Conservation (phyloP, 225 moss, liverwort and hornwort species). For the Neckera pumila region DNA sequence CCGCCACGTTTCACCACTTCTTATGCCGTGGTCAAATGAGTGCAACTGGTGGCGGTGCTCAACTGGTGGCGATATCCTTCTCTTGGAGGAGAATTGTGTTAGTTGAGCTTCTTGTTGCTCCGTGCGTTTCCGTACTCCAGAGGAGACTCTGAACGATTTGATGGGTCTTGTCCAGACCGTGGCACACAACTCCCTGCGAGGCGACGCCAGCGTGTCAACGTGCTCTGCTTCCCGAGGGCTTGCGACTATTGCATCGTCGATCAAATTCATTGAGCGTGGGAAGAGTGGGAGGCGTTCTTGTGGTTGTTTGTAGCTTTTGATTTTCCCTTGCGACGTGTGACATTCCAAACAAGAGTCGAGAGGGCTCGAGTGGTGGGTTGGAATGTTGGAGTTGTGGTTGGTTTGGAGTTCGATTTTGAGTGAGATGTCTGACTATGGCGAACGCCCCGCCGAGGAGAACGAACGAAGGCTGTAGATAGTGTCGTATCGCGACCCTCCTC, state of each 20-base stretch:
- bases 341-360: not conserved
- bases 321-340: not conserved
- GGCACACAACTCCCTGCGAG: not conserved
- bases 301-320: too few relatives aligned
- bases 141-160: not conserved
- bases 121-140: not conserved
- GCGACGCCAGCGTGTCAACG: not conserved
- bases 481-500: not conserved
- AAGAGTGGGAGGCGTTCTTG: not conserved
- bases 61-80: not conserved
- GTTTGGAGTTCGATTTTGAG: not conserved
- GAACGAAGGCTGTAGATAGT: not conserved
- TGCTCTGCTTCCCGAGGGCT: not conserved
- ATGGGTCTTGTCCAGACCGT: not conserved
- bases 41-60: not conserved
- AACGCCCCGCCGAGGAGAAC: not conserved
- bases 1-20: not conserved
- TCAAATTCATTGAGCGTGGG: not conserved
- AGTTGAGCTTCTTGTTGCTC: not conserved
- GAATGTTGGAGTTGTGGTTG: not conserved
- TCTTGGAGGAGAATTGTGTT: not conserved
- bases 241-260: not conserved
- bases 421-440: conserved; percentile 1
- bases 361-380: not conserved
- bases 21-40: not conserved